Percentiles rank a stretch among this genome's conserved stretches.
These are phyloP conservation scores for Vigna trinervia DNA, from an alignment of 306 rosid genomes.

Conservation along the genomic window DNA sequence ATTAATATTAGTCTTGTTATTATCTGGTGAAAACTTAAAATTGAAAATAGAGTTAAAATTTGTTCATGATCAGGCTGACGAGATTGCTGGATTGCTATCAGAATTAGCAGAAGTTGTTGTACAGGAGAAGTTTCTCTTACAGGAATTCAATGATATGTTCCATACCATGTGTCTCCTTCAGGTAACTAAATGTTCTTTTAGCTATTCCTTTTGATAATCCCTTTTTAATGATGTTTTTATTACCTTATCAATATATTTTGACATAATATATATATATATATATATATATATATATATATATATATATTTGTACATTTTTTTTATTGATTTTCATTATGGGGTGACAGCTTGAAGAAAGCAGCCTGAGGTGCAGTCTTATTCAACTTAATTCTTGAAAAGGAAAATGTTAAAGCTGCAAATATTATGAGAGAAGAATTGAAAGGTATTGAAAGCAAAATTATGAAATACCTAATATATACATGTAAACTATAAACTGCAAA, in stretches of 20 bases:
- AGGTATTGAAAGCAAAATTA: too few species aligned
- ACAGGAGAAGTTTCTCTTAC: slow-evolving; percentile 66
- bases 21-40: neutral
- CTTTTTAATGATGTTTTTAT: too few species aligned
- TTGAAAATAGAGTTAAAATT: slow-evolving; percentile 2
- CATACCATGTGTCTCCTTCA: slow-evolving; percentile 50
- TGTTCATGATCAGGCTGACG: slow-evolving; percentile 55
- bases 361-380: too few species aligned
- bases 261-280: neutral
- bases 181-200: slow-evolving; percentile 51
- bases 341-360: too few species aligned
- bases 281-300: too few species aligned
- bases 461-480: too few species aligned
- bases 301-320: too few species aligned
- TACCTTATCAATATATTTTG: neutral
- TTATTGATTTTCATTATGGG: too few species aligned
- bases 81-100: slow-evolving; percentile 54
- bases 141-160: slow-evolving; percentile 61
- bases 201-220: neutral
- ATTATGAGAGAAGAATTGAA: too few species aligned
- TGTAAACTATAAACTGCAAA: too few species aligned
- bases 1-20: neutral
- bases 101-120: slow-evolving; percentile 66
- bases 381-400: too few species aligned
- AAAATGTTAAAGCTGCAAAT: too few species aligned